Conservation (phyloP, 2,329 filamentous ascomycete genomes). For the Helotiales sp. region DNA sequence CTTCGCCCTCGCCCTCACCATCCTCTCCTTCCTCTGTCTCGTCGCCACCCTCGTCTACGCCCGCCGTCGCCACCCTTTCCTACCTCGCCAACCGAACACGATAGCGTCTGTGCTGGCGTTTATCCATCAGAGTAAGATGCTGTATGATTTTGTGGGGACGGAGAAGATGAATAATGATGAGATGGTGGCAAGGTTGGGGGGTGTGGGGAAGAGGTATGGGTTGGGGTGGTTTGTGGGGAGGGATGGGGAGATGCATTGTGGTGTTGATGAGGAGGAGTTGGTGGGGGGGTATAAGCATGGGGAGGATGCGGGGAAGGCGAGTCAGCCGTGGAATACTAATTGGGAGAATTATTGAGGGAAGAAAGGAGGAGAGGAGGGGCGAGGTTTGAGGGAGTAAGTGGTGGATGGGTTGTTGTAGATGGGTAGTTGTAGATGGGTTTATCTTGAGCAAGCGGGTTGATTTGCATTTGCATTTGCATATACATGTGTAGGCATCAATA, state of each 20-base stretch:
- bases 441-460: background rate
- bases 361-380: background rate
- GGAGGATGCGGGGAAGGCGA: constrained; percentile 31
- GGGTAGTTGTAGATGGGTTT: background rate
- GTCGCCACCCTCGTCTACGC: constrained; percentile 61
- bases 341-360: constrained; percentile 31
- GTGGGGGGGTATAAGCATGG: constrained; percentile 62
- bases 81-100: constrained; percentile 76
- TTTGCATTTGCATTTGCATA: background rate
- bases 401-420: background rate
- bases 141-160: constrained; percentile 73
- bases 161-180: constrained; percentile 53
- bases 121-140: constrained; percentile 79
- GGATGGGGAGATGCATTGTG: constrained; percentile 73
- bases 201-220: constrained; percentile 67
- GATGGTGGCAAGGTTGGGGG: constrained; percentile 62
- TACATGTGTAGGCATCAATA: background rate
- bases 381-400: background rate
- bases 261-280: constrained; percentile 76
- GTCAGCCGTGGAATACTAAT: constrained; percentile 32
- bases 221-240: constrained; percentile 75
- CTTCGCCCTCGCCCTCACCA: constrained; percentile 59
- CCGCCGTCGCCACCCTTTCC: constrained; percentile 66
- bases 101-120: constrained; percentile 76
- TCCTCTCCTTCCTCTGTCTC: constrained; percentile 57